Evolutionary conservation across 768 basidiomycete genomes (phyloP).

Genomic region (Phlebiopsis flavidoalba): DNA sequence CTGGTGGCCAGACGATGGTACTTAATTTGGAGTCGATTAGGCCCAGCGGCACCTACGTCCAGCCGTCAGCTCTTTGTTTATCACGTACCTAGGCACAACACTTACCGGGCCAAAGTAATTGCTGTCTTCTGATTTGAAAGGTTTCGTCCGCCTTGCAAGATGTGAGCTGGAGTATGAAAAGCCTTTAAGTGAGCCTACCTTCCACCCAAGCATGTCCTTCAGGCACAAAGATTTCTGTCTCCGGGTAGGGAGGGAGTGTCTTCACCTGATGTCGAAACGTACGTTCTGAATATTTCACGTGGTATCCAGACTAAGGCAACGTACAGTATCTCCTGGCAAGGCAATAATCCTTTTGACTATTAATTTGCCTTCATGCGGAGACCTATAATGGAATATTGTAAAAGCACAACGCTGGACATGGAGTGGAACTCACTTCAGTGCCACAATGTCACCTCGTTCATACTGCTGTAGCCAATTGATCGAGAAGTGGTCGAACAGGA

Average conservation of each 20-base stretch:
- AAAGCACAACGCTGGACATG: background rate
- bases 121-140: slow-evolving; percentile 65
- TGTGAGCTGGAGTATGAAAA: background rate
- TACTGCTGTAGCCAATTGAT: slow-evolving; percentile 32
- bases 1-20: slow-evolving; percentile 25
- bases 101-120: slow-evolving; percentile 67
- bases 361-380: slow-evolving; percentile 48
- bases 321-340: slow-evolving; percentile 49
- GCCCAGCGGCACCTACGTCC: slow-evolving; percentile 21
- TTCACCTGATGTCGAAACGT: slow-evolving; percentile 30
- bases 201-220: slow-evolving; percentile 71
- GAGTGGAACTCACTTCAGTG: slow-evolving; percentile 41
- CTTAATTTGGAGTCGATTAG: slow-evolving; percentile 25
- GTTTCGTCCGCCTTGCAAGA: slow-evolving; percentile 55
- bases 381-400: slow-evolving; percentile 34
- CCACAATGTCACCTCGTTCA: slow-evolving; percentile 60
- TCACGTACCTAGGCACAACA: slow-evolving; percentile 1
- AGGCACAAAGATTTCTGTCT: slow-evolving; percentile 48
- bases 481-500: slow-evolving; percentile 53
- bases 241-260: slow-evolving; percentile 66
- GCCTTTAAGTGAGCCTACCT: slow-evolving; percentile 34
- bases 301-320: background rate
- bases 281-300: background rate
- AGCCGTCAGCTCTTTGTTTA: background rate
- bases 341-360: slow-evolving; percentile 65